phyloP scores from a whole-genome alignment of 1,284 basidiomycete genomes.

The Pseudozyma thailandica region DNA sequence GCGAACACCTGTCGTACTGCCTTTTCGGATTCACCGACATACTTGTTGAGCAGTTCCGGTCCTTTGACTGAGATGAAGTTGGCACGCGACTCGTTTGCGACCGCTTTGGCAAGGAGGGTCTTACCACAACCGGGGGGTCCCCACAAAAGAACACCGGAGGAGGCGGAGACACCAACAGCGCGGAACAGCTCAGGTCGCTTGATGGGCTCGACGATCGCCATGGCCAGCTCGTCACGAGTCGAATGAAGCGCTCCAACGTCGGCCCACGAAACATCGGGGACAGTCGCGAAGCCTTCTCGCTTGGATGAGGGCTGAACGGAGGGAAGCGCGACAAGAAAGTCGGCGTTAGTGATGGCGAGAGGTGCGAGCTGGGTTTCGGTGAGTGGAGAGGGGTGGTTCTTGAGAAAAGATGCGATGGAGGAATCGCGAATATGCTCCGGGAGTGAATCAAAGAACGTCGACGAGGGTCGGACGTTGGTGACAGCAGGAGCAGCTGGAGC shows the following conservation, averaged over 20 bases:
- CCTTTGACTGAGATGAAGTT: slow-evolving; percentile 99
- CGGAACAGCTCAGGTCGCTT: slow-evolving; percentile 86
- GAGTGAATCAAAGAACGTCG: slow-evolving; percentile 59
- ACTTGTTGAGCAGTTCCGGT: slow-evolving; percentile 94
- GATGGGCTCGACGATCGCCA: slow-evolving; percentile 97
- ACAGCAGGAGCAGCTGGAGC: neutral
- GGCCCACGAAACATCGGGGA: slow-evolving; percentile 93
- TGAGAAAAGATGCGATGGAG: slow-evolving; percentile 89
- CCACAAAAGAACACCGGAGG: slow-evolving; percentile 88
- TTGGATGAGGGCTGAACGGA: slow-evolving; percentile 94
- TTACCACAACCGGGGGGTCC: slow-evolving; percentile 98
- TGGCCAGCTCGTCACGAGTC: slow-evolving; percentile 89
- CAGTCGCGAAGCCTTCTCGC: slow-evolving; percentile 95
- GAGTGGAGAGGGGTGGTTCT: slow-evolving; percentile 82
- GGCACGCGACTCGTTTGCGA: slow-evolving; percentile 91
- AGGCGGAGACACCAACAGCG: slow-evolving; percentile 82
- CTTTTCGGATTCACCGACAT: slow-evolving; percentile 95
- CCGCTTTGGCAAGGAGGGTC: slow-evolving; percentile 93
- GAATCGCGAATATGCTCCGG: slow-evolving; percentile 70
- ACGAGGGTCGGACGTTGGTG: slow-evolving; percentile 40
- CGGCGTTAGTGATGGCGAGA: slow-evolving; percentile 78
- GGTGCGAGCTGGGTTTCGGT: slow-evolving; percentile 80
- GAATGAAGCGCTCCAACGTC: slow-evolving; percentile 91
- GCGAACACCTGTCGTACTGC: slow-evolving; percentile 94
- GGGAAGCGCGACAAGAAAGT: slow-evolving; percentile 80